Conservation (phyloP, 1,139 yeast genomes). For the Yamadazyma blattariae region DNA sequence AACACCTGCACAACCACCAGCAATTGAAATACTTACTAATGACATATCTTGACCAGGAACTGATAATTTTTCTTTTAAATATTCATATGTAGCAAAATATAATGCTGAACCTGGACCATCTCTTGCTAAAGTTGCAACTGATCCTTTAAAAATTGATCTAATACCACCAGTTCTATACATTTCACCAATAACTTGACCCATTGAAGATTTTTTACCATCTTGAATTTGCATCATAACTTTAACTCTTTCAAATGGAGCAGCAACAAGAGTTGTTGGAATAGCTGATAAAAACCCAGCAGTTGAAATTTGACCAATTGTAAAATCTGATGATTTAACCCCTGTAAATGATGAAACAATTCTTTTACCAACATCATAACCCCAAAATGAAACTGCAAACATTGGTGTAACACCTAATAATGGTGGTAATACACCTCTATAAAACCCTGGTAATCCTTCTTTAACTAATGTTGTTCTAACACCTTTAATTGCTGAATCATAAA, state of each 20-base stretch:
- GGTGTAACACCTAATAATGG: slow-evolving; percentile 96
- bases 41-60: slow-evolving; percentile 57
- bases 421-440: slow-evolving; percentile 85
- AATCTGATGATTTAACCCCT: slow-evolving; percentile 38
- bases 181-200: slow-evolving; percentile 63
- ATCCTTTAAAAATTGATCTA: slow-evolving; percentile 83
- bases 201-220: slow-evolving; percentile 46
- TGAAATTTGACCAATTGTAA: slow-evolving; percentile 70
- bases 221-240: slow-evolving; percentile 91
- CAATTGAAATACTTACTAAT: slow-evolving; percentile 72
- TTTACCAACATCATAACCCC: slow-evolving; percentile 97
- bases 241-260: slow-evolving; percentile 95
- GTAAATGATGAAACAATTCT: slow-evolving; percentile 53
- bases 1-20: slow-evolving; percentile 95
- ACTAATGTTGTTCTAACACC: slow-evolving; percentile 70
- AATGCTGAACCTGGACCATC: slow-evolving; percentile 99
- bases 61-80: slow-evolving; percentile 63
- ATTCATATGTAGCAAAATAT: slow-evolving; percentile 93
- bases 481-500: slow-evolving; percentile 56
- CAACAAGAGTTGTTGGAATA: slow-evolving; percentile 88
- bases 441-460: slow-evolving; percentile 72
- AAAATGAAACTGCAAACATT: slow-evolving; percentile 95
- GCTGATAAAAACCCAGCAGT: slow-evolving; percentile 97
- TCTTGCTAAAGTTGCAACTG: slow-evolving; percentile 88
- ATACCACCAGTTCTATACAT: slow-evolving; percentile 82